phyloP scores from a whole-genome alignment of 2,329 filamentous ascomycete species.

The Fusarium longipes region DNA sequence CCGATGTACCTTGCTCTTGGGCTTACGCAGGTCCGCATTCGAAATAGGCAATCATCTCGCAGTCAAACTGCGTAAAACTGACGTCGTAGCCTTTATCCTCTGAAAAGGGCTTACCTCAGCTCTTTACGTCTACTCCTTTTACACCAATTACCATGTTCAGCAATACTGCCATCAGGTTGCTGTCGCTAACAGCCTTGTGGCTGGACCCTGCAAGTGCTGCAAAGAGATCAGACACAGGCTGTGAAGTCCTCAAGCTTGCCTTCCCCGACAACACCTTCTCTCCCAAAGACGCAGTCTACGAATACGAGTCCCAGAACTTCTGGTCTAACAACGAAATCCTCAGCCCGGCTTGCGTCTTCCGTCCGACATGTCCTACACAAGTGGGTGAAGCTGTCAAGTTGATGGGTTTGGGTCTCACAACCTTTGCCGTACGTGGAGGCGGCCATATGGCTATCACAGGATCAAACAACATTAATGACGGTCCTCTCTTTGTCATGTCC shows the following conservation, averaged over 20 bases:
- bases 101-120: neutral
- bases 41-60: neutral
- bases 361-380: slow-evolving; percentile 5
- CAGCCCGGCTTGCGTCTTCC: slow-evolving; percentile 24
- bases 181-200: slow-evolving; percentile 9
- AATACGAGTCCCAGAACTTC: slow-evolving; percentile 24
- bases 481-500: slow-evolving; percentile 29
- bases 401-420: neutral
- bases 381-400: slow-evolving; percentile 6
- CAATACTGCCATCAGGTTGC: neutral
- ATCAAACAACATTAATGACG: slow-evolving; percentile 35
- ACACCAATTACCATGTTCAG: neutral
- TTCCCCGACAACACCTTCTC: slow-evolving; percentile 15
- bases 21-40: neutral
- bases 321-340: slow-evolving; percentile 33
- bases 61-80: neutral
- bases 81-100: neutral
- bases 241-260: slow-evolving; percentile 5
- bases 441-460: slow-evolving; percentile 39
- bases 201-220: neutral
- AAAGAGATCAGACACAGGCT: neutral
- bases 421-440: slow-evolving; percentile 38
- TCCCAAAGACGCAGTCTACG: slow-evolving; percentile 1
- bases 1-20: slow-evolving; percentile 2
- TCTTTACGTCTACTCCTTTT: neutral